Conservation (phyloP, 495 filamentous ascomycete genomes). For the Cercophora newfieldiana region DNA sequence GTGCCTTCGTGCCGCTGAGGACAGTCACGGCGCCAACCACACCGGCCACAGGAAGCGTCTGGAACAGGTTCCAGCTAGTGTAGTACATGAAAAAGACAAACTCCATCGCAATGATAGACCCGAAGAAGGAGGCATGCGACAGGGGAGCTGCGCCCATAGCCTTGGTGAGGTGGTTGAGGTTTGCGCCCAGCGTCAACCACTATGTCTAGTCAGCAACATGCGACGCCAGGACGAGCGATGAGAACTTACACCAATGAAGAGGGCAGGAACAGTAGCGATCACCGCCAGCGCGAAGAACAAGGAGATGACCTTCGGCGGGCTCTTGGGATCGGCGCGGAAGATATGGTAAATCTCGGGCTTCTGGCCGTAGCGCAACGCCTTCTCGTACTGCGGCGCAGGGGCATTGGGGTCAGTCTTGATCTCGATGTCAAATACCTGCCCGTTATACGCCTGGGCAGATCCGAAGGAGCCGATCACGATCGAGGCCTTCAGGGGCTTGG, state of each 20-base stretch:
- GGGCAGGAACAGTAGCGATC: conserved; percentile 65
- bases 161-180: conserved; percentile 73
- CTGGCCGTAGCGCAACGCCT: conserved; percentile 77
- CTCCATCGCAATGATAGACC: conserved; percentile 82
- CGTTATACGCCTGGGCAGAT: conserved; percentile 62
- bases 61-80: conserved; percentile 88
- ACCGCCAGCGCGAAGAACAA: conserved; percentile 74
- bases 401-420: conserved; percentile 56
- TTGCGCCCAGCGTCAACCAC: conserved; percentile 83
- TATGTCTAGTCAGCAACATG: conserved; percentile 34
- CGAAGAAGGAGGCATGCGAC: conserved; percentile 77
- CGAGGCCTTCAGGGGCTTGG: conserved; percentile 68
- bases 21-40: conserved; percentile 70
- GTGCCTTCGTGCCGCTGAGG: conserved; percentile 81
- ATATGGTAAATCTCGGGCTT: conserved; percentile 85
- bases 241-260: conserved; percentile 67
- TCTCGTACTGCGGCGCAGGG: conserved; percentile 60
- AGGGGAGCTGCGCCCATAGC: conserved; percentile 73
- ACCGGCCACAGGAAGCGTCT: conserved; percentile 72
- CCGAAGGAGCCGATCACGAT: conserved; percentile 89
- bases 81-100: conserved; percentile 95
- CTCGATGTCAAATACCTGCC: conserved; percentile 66
- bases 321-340: conserved; percentile 77
- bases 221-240: background rate
- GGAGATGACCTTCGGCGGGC: conserved; percentile 79